Conservation (phyloP, 441 rosid species). For the Geranium incanum region DNA sequence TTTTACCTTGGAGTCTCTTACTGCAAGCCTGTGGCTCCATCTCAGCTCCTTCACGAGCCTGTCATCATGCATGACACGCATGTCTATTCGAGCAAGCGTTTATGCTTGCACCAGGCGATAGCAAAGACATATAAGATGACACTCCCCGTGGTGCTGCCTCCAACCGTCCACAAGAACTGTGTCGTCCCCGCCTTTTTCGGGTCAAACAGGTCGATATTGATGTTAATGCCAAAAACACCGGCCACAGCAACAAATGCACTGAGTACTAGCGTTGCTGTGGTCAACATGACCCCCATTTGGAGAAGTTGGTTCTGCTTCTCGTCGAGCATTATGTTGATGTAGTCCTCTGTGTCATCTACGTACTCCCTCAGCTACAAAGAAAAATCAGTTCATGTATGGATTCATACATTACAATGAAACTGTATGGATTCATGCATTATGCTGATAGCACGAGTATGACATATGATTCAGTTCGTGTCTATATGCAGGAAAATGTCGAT, state of each 20-base stretch:
- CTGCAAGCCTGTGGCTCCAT: too few relatives aligned
- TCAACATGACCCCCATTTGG: slow-evolving; percentile 75
- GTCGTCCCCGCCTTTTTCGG: slow-evolving; percentile 26
- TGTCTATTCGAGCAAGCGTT: slow-evolving; percentile 51
- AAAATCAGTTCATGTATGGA: not conserved
- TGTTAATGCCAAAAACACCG: slow-evolving; percentile 69
- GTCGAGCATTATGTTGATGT: slow-evolving; percentile 84
- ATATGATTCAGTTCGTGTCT: too few relatives aligned
- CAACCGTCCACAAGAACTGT: slow-evolving; percentile 56
- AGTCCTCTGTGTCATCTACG: slow-evolving; percentile 80
- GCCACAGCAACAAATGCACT: slow-evolving; percentile 52
- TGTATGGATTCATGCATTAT: too few relatives aligned
- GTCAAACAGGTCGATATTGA: slow-evolving; percentile 40
- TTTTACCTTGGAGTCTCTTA: too few relatives aligned
- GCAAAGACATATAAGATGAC: slow-evolving; percentile 56
- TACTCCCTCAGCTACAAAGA: slow-evolving; percentile 65
- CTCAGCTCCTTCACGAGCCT: too few relatives aligned
- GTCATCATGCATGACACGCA: too few relatives aligned
- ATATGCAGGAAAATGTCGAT: too few relatives aligned
- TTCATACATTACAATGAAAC: too few relatives aligned
- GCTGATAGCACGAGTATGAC: too few relatives aligned
- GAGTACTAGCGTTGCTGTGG: slow-evolving; percentile 65
- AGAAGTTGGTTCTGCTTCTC: slow-evolving; percentile 83
- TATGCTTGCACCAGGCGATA: slow-evolving; percentile 79
- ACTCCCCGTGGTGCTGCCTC: slow-evolving; percentile 50